These are phyloP conservation scores for Lunasporangiospora selenospora DNA, from an alignment of 192 early-diverging fungal species.

Conservation along the genomic window DNA sequence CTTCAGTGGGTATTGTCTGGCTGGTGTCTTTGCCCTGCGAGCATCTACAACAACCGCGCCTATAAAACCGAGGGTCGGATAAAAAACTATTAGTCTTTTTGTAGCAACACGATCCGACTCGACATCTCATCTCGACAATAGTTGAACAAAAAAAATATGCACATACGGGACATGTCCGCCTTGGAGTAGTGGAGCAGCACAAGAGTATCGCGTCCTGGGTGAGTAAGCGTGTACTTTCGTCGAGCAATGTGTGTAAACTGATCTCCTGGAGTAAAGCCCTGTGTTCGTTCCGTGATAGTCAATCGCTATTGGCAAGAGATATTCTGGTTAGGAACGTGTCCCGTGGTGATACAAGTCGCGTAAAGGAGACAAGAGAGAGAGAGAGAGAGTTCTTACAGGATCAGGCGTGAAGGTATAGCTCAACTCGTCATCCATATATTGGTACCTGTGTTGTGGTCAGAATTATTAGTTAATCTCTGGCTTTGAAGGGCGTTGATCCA, in stretches of 20 bases:
- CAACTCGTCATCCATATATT: constrained; percentile 46
- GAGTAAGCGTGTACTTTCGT: constrained; percentile 35
- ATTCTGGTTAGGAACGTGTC: background rate
- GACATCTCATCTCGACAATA: no score
- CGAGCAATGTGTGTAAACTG: constrained; percentile 43
- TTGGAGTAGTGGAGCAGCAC: constrained; percentile 42
- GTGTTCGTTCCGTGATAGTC: constrained; percentile 38
- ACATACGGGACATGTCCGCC: constrained; percentile 40
- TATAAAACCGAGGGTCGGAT: no score
- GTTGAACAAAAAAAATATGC: background rate
- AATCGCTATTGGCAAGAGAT: constrained; percentile 31
- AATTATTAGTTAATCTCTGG: no score
- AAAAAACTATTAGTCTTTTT: no score
- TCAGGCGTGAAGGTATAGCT: constrained; percentile 10
- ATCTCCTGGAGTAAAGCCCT: constrained; percentile 43
- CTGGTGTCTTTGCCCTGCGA: constrained; percentile 35
- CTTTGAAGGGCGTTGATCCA: no score
- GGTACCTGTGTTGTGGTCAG: constrained; percentile 41
- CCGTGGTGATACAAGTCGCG: background rate
- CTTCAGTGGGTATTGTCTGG: constrained; percentile 34
- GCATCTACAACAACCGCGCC: constrained; percentile 38
- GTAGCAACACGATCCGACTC: no score
- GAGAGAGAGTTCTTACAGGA: constrained; percentile 17
- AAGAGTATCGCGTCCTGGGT: constrained; percentile 40
- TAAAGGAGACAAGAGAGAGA: background rate